These are phyloP conservation scores for Theileria parva DNA, from an alignment of 169 alveolate species.

Conservation along the genomic window DNA sequence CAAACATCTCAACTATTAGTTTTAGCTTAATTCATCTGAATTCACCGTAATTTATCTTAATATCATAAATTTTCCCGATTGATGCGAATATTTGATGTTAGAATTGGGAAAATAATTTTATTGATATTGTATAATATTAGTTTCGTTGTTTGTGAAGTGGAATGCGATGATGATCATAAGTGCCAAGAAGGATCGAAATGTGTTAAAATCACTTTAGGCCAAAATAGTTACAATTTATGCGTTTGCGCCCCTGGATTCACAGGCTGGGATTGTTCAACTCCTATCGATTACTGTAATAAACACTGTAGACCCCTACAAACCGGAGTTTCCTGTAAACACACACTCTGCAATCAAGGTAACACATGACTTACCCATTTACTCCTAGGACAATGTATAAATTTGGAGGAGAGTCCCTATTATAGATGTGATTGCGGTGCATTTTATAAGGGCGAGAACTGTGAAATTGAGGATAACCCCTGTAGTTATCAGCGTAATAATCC, in stretches of 20 bases:
- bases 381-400: conserved; percentile 67
- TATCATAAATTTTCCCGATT: background rate
- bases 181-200: conserved; percentile 49
- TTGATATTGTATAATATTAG: conserved; percentile 5
- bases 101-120: background rate
- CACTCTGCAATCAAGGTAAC: conserved; percentile 66
- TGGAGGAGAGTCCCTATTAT: conserved; percentile 64
- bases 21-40: no score
- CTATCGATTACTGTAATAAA: conserved; percentile 54
- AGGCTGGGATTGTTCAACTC: conserved; percentile 65
- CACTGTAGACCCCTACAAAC: conserved; percentile 53
- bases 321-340: conserved; percentile 51
- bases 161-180: conserved; percentile 27
- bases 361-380: background rate
- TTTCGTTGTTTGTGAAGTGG: conserved; percentile 7
- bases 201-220: conserved; percentile 14
- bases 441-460: conserved; percentile 74
- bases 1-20: background rate
- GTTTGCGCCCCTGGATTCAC: conserved; percentile 56
- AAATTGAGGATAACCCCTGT: conserved; percentile 78
- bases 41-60: no score
- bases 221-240: conserved; percentile 27
- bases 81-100: background rate
- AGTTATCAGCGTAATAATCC: conserved; percentile 71
- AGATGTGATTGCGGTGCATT: conserved; percentile 78